These are phyloP conservation scores for Candida yuanshanica DNA, from an alignment of 805 yeast species.

Conservation along the genomic window DNA sequence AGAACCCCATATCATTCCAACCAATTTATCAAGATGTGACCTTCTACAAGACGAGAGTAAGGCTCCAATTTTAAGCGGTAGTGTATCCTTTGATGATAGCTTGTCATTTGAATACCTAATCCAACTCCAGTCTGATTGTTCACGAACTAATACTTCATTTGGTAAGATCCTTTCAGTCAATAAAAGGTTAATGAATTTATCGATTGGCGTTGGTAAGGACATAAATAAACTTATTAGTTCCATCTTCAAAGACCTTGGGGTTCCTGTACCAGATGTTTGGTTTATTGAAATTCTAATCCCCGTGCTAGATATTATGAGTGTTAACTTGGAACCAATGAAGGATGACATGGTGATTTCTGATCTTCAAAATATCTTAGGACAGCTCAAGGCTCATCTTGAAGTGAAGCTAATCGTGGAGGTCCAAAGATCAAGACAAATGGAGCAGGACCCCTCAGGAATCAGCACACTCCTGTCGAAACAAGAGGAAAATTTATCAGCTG, in stretches of 20 bases:
- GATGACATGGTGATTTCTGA: constrained; percentile 31
- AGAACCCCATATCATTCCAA: neutral
- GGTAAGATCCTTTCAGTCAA: neutral
- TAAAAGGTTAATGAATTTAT: neutral
- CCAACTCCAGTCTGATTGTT: neutral
- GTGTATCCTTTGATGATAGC: neutral
- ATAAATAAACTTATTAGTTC: constrained; percentile 17
- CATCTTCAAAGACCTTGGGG: constrained; percentile 1
- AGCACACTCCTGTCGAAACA: neutral
- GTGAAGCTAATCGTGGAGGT: neutral
- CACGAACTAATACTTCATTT: neutral
- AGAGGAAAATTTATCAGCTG: neutral
- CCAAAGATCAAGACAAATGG: neutral
- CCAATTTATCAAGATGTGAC: neutral
- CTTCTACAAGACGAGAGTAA: neutral
- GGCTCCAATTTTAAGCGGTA: neutral
- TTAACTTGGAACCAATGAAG: constrained; percentile 41
- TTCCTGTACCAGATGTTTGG: constrained; percentile 24
- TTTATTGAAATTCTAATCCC: constrained; percentile 23
- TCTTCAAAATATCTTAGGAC: constrained; percentile 16
- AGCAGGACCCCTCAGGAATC: neutral
- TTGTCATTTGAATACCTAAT: neutral
- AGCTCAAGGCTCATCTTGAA: neutral
- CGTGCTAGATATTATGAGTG: constrained; percentile 25
- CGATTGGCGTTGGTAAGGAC: neutral